phyloP scores from a whole-genome alignment of 2,329 filamentous ascomycete species.

The Sphaerostilbella broomeana region DNA sequence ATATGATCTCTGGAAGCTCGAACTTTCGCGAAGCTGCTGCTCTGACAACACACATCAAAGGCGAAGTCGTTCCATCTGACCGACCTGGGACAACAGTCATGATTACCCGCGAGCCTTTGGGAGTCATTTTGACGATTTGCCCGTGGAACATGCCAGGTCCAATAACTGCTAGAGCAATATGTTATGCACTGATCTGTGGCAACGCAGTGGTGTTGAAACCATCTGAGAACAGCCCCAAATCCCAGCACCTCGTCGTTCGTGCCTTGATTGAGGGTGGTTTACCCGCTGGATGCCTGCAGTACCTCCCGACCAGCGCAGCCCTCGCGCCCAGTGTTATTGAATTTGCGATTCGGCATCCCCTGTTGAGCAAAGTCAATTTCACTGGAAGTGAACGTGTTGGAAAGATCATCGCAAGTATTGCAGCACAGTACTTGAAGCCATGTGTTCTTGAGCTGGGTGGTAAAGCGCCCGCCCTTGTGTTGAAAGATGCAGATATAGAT shows the following conservation, averaged over 20 bases:
- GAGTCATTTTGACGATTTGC: conserved; percentile 45
- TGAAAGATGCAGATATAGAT: conserved; percentile 70
- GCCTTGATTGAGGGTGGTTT: conserved; percentile 68
- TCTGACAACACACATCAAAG: background rate
- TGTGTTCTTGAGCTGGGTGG: conserved; percentile 76
- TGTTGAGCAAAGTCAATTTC: conserved; percentile 77
- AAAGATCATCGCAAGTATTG: conserved; percentile 61
- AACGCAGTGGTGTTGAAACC: conserved; percentile 71
- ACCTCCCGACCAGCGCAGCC: conserved; percentile 57
- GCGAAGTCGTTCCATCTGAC: background rate
- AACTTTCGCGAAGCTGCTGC: no score
- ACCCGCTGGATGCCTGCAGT: conserved; percentile 67
- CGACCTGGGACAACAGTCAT: background rate
- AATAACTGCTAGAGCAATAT: conserved; percentile 47
- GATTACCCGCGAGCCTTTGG: conserved; percentile 2
- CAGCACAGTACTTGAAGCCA: conserved; percentile 71
- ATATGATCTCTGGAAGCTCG: no score
- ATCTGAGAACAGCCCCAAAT: conserved; percentile 59
- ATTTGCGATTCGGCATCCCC: conserved; percentile 58
- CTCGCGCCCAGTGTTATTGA: conserved; percentile 62
- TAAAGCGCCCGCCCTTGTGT: conserved; percentile 71
- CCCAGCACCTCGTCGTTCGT: conserved; percentile 54
- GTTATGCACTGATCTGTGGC: conserved; percentile 64
- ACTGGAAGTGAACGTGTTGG: conserved; percentile 72
- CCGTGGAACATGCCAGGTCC: conserved; percentile 51